phyloP scores from a whole-genome alignment of 352 stramenopile species.

The Phytophthora foliorum region DNA sequence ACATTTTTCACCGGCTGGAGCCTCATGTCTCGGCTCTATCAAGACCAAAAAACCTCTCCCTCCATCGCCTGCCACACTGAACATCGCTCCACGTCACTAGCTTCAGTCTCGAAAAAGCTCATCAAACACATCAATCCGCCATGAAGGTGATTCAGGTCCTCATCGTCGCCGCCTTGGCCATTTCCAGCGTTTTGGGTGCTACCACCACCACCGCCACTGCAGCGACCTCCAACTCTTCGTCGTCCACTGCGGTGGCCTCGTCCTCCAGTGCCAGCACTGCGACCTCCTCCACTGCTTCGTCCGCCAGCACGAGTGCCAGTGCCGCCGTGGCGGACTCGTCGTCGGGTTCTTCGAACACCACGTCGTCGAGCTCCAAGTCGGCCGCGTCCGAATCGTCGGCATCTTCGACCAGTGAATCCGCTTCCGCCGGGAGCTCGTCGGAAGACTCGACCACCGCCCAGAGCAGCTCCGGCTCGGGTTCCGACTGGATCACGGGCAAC shows the following conservation, averaged over 20 bases:
- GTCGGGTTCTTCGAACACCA: slow-evolving; percentile 10
- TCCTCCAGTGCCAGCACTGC: slow-evolving; percentile 25
- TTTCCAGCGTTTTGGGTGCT: slow-evolving; percentile 32
- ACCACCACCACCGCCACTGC: slow-evolving; percentile 13
- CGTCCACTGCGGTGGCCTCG: slow-evolving; percentile 7
- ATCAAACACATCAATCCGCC: neutral
- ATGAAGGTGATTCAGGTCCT: slow-evolving; percentile 52
- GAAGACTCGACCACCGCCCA: slow-evolving; percentile 24
- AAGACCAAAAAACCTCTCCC: neutral
- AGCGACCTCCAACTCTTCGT: neutral
- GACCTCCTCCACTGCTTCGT: slow-evolving; percentile 7
- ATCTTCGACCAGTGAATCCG: slow-evolving; percentile 2
- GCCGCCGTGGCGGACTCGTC: slow-evolving; percentile 9
- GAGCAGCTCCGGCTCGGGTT: slow-evolving; percentile 24
- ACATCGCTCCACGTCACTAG: no score
- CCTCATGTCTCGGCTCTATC: slow-evolving; percentile 31
- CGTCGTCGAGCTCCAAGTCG: slow-evolving; percentile 5
- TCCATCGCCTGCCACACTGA: neutral
- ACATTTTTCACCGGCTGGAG: slow-evolving; percentile 16
- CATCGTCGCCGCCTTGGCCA: slow-evolving; percentile 34
- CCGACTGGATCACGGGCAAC: slow-evolving; percentile 15
- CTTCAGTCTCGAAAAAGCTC: slow-evolving; percentile 29
- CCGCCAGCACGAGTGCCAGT: slow-evolving; percentile 9
- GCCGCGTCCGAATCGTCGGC: slow-evolving; percentile 16
- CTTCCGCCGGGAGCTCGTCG: slow-evolving; percentile 13